Evolutionary conservation across 129 eudicot species (phyloP).

Genomic region (Logfia minima): DNA sequence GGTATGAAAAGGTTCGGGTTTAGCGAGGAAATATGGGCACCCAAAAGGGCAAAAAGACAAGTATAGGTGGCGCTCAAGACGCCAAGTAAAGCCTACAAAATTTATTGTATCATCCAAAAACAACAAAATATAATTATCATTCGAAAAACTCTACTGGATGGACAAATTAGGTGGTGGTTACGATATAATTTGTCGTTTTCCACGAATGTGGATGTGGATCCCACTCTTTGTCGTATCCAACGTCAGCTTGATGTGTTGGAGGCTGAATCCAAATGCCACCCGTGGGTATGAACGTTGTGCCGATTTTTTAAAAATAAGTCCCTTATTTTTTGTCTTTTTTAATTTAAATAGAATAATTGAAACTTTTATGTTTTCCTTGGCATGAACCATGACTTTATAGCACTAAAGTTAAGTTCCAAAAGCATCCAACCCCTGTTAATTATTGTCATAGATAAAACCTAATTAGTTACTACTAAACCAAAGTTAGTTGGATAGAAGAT

Average conservation of each 20-base stretch:
- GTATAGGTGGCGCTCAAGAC: too few species aligned
- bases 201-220: slow-evolving; percentile 24
- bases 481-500: background rate
- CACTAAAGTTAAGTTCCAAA: too few species aligned
- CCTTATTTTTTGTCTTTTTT: too few species aligned
- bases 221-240: slow-evolving; percentile 30
- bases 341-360: too few species aligned
- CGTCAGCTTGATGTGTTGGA: slow-evolving; percentile 29
- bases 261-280: slow-evolving; percentile 13
- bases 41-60: background rate
- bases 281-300: slow-evolving; percentile 4
- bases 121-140: too few species aligned
- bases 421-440: background rate
- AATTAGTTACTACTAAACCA: background rate
- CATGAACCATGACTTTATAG: too few species aligned
- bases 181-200: slow-evolving; percentile 22
- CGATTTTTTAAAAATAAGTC: background rate
- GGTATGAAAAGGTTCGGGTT: background rate
- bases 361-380: too few species aligned
- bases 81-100: too few species aligned
- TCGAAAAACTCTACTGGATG: background rate
- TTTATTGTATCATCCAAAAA: background rate
- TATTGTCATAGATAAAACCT: background rate
- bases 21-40: background rate
- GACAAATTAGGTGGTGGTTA: slow-evolving; percentile 4